These are phyloP conservation scores for Neoconidiobolus thromboides DNA, from an alignment of 371 early-diverging fungal genomes.

Conservation along the genomic window DNA sequence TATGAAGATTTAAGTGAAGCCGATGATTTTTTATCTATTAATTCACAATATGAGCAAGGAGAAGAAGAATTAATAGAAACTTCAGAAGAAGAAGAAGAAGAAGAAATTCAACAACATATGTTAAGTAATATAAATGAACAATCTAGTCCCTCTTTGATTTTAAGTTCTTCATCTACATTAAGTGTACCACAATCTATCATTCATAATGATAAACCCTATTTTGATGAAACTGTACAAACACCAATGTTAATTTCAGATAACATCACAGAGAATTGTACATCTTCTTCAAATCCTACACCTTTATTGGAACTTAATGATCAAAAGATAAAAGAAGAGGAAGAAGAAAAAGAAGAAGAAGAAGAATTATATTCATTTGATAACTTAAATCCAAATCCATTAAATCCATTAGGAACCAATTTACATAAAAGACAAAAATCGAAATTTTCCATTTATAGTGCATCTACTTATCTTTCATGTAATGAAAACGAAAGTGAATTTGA, in stretches of 20 bases:
- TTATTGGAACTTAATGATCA: too few species aligned
- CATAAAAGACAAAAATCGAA: too few species aligned
- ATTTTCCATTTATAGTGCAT: too few species aligned
- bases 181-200: background rate
- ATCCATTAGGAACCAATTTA: too few species aligned
- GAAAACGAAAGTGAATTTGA: too few species aligned
- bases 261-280: background rate
- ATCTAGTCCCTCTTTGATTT: background rate
- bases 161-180: background rate
- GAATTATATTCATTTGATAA: too few species aligned
- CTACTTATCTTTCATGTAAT: too few species aligned
- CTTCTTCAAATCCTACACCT: background rate
- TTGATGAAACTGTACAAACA: background rate
- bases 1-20: conserved; percentile 6
- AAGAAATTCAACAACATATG: background rate
- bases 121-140: background rate
- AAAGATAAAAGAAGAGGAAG: too few species aligned
- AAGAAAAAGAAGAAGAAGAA: too few species aligned
- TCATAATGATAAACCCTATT: background rate
- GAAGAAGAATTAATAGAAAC: background rate
- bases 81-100: background rate
- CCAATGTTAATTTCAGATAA: background rate
- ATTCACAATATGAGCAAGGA: background rate
- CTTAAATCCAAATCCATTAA: too few species aligned
- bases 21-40: background rate